Evolutionary conservation across 371 early-diverging fungal species (phyloP).

Genomic region (Conidiobolus incongruus): DNA sequence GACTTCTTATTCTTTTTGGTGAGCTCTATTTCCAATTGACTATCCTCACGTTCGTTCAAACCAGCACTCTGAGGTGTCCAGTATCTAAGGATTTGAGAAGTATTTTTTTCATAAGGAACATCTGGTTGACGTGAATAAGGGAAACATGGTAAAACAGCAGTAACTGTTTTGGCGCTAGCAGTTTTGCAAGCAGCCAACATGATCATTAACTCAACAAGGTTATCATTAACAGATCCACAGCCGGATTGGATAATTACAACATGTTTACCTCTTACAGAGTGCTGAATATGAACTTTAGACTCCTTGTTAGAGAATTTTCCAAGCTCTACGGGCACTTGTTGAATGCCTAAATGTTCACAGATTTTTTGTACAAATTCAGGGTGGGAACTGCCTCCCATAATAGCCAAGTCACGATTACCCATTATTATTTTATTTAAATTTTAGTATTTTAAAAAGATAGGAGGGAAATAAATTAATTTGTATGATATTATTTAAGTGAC

Average conservation of each 20-base stretch:
- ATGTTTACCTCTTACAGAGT: slow-evolving; percentile 79
- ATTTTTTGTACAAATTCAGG: slow-evolving; percentile 39
- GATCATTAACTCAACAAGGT: slow-evolving; percentile 58
- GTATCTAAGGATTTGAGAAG: not conserved
- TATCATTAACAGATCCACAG: slow-evolving; percentile 67
- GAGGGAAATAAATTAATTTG: no score
- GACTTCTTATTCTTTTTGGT: not conserved
- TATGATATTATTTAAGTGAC: no score
- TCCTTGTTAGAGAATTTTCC: slow-evolving; percentile 66
- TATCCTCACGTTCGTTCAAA: not conserved
- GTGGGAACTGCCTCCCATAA: slow-evolving; percentile 25
- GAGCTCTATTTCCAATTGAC: not conserved
- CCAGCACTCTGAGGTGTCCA: not conserved
- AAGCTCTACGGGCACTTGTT: slow-evolving; percentile 37
- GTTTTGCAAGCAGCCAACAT: slow-evolving; percentile 78
- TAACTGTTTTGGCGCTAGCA: slow-evolving; percentile 62
- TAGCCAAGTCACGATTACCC: no score
- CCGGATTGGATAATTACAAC: slow-evolving; percentile 85
- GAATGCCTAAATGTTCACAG: slow-evolving; percentile 58
- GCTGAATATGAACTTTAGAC: slow-evolving; percentile 66
- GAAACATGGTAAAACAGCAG: slow-evolving; percentile 85
- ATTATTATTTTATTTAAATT: no score
- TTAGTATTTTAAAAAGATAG: no score
- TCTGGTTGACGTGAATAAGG: slow-evolving; percentile 78
- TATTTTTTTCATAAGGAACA: slow-evolving; percentile 34